These are phyloP conservation scores for Mallotus nudiflorus DNA, from an alignment of 345 rosid species.

Conservation along the genomic window DNA sequence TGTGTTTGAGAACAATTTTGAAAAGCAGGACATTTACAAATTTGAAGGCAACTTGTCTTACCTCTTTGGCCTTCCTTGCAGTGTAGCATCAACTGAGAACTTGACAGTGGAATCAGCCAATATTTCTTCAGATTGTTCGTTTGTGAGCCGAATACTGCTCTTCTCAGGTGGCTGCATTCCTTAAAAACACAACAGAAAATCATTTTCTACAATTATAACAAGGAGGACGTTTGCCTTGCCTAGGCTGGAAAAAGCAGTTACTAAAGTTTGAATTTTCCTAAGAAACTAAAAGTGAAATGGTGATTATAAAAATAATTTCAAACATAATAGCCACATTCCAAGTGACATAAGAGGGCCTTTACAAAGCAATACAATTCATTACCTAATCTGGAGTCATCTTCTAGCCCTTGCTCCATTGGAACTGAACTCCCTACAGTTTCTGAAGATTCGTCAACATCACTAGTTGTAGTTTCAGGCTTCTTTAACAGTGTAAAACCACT, in stretches of 20 bases:
- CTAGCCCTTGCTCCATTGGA: conserved; percentile 20
- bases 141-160: conserved; percentile 25
- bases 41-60: conserved; percentile 27
- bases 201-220: conserved; percentile 16
- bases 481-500: conserved; percentile 51
- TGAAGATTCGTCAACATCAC: conserved; percentile 15
- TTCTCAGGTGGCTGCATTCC: conserved; percentile 53
- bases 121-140: conserved; percentile 29
- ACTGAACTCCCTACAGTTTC: conserved; percentile 14
- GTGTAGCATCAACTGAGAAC: conserved; percentile 36
- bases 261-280: neutral
- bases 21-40: conserved; percentile 8
- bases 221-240: conserved; percentile 2
- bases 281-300: neutral
- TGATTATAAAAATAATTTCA: neutral
- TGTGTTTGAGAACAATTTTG: neutral
- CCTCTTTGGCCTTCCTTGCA: conserved; percentile 77
- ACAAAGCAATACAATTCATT: conserved; percentile 20
- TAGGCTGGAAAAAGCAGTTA: conserved; percentile 4
- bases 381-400: conserved; percentile 30
- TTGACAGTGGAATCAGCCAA: conserved; percentile 31
- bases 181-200: conserved; percentile 37
- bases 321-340: neutral
- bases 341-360: neutral
- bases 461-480: conserved; percentile 43